phyloP scores from a whole-genome alignment of 2,329 filamentous ascomycete species.

The Zalaria sp. region DNA sequence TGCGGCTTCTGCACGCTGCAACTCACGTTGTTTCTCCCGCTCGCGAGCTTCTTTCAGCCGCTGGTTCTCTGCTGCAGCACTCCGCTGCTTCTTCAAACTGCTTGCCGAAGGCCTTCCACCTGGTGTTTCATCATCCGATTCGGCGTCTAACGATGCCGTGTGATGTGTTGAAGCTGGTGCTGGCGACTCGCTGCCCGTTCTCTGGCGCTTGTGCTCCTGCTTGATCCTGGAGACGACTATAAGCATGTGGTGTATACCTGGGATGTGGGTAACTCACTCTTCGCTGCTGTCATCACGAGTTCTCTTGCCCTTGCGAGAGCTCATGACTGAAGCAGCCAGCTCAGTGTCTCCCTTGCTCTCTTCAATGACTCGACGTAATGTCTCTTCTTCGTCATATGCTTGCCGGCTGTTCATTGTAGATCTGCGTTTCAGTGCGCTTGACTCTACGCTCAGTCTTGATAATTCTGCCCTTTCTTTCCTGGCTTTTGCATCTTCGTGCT shows the following conservation, averaged over 20 bases:
- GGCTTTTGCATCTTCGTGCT: constrained; percentile 44
- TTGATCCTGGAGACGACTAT: constrained; percentile 41
- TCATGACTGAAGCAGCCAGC: constrained; percentile 37
- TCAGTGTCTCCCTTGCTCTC: constrained; percentile 77
- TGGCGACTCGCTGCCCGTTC: constrained; percentile 63
- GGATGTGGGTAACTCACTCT: constrained; percentile 52
- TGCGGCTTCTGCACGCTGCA: constrained; percentile 57
- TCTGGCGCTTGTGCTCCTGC: constrained; percentile 62
- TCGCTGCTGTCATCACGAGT: constrained; percentile 84
- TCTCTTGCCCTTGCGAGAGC: constrained; percentile 59
- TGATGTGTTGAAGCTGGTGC: constrained; percentile 38
- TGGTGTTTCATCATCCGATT: constrained; percentile 49
- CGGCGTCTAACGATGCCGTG: constrained; percentile 38
- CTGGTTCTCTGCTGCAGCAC: constrained; percentile 33
- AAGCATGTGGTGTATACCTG: neutral
- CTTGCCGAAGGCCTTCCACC: constrained; percentile 7
- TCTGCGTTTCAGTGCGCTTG: constrained; percentile 60
- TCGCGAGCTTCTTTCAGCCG: constrained; percentile 53
- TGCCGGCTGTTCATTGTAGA: constrained; percentile 97
- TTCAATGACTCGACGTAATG: constrained; percentile 77
- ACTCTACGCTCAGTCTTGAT: constrained; percentile 35
- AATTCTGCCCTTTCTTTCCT: constrained; percentile 40
- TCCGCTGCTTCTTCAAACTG: constrained; percentile 27
- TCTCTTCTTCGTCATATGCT: constrained; percentile 89
- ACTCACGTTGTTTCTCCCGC: constrained; percentile 51